Evolutionary conservation across 177 flowering plant species (phyloP).

Genomic region (Vitis hybrid): DNA sequence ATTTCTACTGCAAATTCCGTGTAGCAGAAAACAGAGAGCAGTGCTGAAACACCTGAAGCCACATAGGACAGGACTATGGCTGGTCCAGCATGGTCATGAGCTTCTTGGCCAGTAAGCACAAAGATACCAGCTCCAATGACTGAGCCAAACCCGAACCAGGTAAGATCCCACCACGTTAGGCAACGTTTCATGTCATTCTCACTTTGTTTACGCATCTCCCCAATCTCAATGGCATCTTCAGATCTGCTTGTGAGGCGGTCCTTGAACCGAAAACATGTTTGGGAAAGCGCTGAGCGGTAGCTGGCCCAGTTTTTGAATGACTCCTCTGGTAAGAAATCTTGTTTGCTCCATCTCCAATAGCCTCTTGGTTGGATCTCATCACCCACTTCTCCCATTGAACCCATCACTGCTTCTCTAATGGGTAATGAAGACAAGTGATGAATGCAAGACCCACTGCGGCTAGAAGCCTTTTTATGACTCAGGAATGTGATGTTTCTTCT

Average conservation of each 20-base stretch:
- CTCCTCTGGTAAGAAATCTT: conserved; percentile 58
- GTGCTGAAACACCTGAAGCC: conserved; percentile 55
- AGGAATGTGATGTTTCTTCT: no score
- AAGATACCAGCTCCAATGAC: conserved; percentile 62
- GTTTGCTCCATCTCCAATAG: conserved; percentile 57
- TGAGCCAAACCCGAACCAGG: conserved; percentile 57
- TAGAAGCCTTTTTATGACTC: no score
- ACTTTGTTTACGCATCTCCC: conserved; percentile 30
- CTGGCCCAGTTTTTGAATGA: conserved; percentile 44
- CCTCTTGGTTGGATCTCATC: conserved; percentile 19
- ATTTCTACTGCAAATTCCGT: conserved; percentile 63
- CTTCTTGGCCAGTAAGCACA: conserved; percentile 63
- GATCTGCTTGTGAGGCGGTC: conserved; percentile 50
- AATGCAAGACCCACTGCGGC: no score
- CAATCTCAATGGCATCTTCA: conserved; percentile 39
- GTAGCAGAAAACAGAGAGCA: conserved; percentile 74
- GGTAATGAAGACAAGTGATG: no score
- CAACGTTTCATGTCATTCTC: conserved; percentile 51
- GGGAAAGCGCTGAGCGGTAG: conserved; percentile 34
- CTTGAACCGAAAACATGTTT: conserved; percentile 36
- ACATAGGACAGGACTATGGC: conserved; percentile 60
- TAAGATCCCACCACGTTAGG: conserved; percentile 65
- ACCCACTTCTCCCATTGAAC: conserved; percentile 8
- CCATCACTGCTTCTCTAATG: conserved; percentile 9
- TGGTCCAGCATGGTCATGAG: conserved; percentile 54